Evolutionary conservation across 2,329 filamentous ascomycete species (phyloP).

Genomic region (Westerdykella sp.): DNA sequence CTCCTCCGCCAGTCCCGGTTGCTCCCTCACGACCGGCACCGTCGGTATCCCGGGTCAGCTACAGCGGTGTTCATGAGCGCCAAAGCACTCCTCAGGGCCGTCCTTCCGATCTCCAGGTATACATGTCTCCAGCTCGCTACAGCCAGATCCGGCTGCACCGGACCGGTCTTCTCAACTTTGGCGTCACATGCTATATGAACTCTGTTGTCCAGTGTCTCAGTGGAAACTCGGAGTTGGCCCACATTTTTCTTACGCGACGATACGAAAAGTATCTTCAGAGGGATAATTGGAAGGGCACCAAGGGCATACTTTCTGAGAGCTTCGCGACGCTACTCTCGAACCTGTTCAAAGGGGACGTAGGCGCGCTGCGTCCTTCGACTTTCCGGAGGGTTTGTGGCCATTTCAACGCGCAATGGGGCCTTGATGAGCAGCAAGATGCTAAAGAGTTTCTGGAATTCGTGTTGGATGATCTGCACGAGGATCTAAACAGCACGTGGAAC

Average conservation of each 20-base stretch:
- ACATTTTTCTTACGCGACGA: constrained; percentile 59
- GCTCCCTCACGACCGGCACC: constrained; percentile 55
- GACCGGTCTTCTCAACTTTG: constrained; percentile 74
- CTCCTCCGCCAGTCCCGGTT: constrained; percentile 51
- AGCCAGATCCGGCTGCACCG: constrained; percentile 48
- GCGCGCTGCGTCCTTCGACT: constrained; percentile 41
- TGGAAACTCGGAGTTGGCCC: constrained; percentile 58
- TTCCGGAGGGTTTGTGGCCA: constrained; percentile 58
- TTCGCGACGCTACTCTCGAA: constrained; percentile 57
- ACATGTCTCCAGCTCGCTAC: constrained; percentile 42
- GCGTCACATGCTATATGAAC: constrained; percentile 87
- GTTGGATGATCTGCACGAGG: constrained; percentile 74
- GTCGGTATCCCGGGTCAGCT: constrained; percentile 58
- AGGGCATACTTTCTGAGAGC: constrained; percentile 56
- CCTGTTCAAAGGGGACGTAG: constrained; percentile 55
- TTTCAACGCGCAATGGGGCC: constrained; percentile 62
- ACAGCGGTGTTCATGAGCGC: constrained; percentile 70
- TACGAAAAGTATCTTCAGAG: constrained; percentile 55
- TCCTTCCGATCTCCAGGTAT: constrained; percentile 37
- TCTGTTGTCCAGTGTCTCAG: constrained; percentile 79
- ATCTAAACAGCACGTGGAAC: constrained; percentile 67
- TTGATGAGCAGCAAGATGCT: constrained; percentile 77
- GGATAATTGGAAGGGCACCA: constrained; percentile 59
- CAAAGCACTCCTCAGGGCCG: constrained; percentile 30
- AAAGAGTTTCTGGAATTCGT: constrained; percentile 85